phyloP scores from a whole-genome alignment of 192 early-diverging fungal genomes.

The Oehlia diaphana region DNA sequence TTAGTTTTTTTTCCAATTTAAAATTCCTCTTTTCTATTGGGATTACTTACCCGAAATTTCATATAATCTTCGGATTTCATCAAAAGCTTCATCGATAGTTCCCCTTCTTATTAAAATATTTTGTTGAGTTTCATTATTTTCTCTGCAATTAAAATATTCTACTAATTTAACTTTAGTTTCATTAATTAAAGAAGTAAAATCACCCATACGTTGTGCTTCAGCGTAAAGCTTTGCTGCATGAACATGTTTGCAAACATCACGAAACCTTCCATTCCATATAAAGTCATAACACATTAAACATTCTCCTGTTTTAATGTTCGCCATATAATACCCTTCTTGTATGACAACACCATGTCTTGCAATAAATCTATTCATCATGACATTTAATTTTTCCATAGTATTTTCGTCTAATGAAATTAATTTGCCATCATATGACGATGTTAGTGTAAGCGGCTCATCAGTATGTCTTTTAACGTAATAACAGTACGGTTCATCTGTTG shows the following conservation, averaged over 20 bases:
- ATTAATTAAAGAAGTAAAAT: background rate
- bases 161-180: slow-evolving; percentile 11
- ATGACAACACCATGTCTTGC: background rate
- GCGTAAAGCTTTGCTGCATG: background rate
- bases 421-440: slow-evolving; percentile 15
- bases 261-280: slow-evolving; percentile 15
- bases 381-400: slow-evolving; percentile 4
- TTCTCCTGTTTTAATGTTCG: slow-evolving; percentile 10
- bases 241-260: slow-evolving; percentile 8
- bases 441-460: background rate
- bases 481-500: background rate
- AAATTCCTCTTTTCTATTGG: background rate
- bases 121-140: background rate
- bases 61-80: background rate
- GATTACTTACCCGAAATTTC: background rate
- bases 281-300: slow-evolving; percentile 8
- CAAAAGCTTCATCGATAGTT: background rate
- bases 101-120: background rate
- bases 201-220: slow-evolving; percentile 1
- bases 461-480: slow-evolving; percentile 5
- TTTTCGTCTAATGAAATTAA: background rate
- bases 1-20: background rate
- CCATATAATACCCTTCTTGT: background rate
- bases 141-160: slow-evolving; percentile 8
- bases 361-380: slow-evolving; percentile 13